Evolutionary conservation across 2,329 filamentous ascomycete species (phyloP).

Genomic region (Uncinocarpus reesii): DNA sequence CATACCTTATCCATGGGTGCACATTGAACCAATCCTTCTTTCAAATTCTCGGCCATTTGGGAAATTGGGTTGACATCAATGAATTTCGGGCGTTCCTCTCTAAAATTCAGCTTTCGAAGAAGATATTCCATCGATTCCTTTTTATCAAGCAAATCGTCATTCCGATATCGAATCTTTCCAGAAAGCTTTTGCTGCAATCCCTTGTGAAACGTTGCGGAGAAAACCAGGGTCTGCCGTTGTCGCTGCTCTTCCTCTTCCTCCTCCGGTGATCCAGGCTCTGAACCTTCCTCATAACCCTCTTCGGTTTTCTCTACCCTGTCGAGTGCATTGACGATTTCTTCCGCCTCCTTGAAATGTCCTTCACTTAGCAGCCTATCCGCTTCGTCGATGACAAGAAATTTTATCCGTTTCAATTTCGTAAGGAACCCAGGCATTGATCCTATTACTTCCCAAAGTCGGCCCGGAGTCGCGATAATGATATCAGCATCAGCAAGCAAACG

Average conservation of each 20-base stretch:
- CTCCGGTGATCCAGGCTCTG: constrained; percentile 22
- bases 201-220: constrained; percentile 92
- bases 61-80: constrained; percentile 82
- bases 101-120: constrained; percentile 78
- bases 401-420: constrained; percentile 58
- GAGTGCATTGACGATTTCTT: constrained; percentile 72
- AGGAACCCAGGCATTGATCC: constrained; percentile 62
- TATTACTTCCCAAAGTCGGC: constrained; percentile 87
- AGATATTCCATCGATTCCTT: constrained; percentile 87
- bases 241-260: constrained; percentile 34
- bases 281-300: constrained; percentile 23
- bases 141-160: constrained; percentile 55
- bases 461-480: constrained; percentile 86
- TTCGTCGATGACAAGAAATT: constrained; percentile 84
- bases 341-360: constrained; percentile 89
- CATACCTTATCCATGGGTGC: constrained; percentile 79
- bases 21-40: constrained; percentile 86
- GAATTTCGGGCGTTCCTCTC: constrained; percentile 73
- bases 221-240: constrained; percentile 75
- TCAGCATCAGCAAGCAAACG: constrained; percentile 73
- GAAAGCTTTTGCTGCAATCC: constrained; percentile 82
- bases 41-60: constrained; percentile 77
- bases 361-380: constrained; percentile 85
- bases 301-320: constrained; percentile 52
- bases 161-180: constrained; percentile 55